Conservation (phyloP, 257 asterid genomes). For the Solanum virginianum region DNA sequence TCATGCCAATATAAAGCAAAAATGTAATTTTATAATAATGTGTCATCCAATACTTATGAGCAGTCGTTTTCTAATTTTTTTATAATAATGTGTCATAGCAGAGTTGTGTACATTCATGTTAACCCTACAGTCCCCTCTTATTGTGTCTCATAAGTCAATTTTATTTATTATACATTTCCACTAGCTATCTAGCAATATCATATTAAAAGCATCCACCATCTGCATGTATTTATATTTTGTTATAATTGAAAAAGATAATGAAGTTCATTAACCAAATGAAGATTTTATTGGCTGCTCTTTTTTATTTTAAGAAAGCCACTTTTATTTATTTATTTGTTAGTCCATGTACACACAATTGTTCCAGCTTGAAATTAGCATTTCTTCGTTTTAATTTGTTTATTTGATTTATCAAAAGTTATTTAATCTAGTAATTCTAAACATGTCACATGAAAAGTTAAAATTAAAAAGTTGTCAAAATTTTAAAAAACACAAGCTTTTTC, state of each 20-base stretch:
- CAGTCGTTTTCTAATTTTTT: background rate
- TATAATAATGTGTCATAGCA: background rate
- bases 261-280: background rate
- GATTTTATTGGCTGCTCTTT: background rate
- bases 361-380: background rate
- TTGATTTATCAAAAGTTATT: background rate
- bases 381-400: background rate
- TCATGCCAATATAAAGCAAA: background rate
- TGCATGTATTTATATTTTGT: background rate
- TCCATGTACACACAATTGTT: background rate
- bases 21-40: too few species aligned
- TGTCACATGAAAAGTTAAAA: background rate
- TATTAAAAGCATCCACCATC: background rate
- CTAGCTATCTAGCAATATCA: background rate
- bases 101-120: background rate
- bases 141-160: background rate
- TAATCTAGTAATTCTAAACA: background rate
- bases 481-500: background rate
- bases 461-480: background rate
- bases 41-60: background rate
- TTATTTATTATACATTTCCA: background rate
- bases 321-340: background rate
- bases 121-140: background rate
- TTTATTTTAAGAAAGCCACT: background rate
- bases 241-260: background rate